Base-by-base conservation (phyloP, 2,329 filamentous ascomycete species). In the Fusarium sp. region DNA sequence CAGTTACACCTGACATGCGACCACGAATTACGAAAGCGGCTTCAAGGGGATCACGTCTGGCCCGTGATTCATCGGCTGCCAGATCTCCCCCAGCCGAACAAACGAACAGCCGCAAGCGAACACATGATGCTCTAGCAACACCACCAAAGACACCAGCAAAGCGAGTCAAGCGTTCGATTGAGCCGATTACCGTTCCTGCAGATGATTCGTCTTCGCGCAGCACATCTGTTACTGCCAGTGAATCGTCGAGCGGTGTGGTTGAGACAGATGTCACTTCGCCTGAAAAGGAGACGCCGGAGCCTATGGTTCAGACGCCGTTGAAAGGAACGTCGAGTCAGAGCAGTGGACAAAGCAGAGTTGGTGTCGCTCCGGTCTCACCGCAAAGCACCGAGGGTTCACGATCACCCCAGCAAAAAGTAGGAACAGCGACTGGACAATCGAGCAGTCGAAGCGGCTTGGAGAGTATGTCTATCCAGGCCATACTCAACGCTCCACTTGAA, bases 131-230 rank as follows among this genome's bases (percentile, higher is more conserved):
- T 6, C 77, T 88, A 7, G 83, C 82, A 3, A 87, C 86, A 6
- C 87, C 87, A 1, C 87, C 87, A 0, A 78, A 84, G 14, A 89
- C 87, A 0, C 87, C 87, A 0, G 79, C 85, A 0, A 89, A 89
- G 72, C 83, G 79, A 59, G 76, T 80, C 14, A 87, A 84, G 72
- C 68, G 72, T 28, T 54, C 70, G 28, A 52, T 72, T 19, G 72
- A 73, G 17, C 72, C 79, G 2, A 55, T 78, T 8, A 57, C 76
- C 3, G 47, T 79, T 7, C 52, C 77, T 5, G 49, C 72, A 4
- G 76, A 72, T 1, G 65, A 74, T 2, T 73, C 73, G 3, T 74
- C 78, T 15, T 83, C 82, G 0, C 78, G 80, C 33, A 79, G 73
- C 19, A 82, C 79, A 60, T 85, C 82, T 6, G 66, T 73, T 6